These are phyloP conservation scores for Fusarium annulatum DNA, from an alignment of 2,329 filamentous ascomycete genomes.

Conservation along the genomic window DNA sequence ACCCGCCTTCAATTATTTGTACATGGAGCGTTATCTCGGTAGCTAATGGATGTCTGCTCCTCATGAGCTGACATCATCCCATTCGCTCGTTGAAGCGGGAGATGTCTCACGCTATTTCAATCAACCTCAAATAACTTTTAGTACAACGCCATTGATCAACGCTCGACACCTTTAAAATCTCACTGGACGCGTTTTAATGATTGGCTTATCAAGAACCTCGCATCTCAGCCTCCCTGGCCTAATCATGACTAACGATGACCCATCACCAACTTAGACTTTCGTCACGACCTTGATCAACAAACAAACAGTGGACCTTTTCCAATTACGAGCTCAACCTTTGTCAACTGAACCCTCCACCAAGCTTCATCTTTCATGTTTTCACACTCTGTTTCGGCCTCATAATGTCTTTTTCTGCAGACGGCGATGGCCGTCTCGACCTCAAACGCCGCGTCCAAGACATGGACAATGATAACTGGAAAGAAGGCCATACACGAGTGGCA, in stretches of 20 bases:
- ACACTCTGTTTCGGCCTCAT: neutral
- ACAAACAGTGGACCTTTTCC: slow-evolving; percentile 6
- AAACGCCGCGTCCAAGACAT: slow-evolving; percentile 35
- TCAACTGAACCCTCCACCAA: neutral
- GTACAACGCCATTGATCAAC: neutral
- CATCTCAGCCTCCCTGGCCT: neutral
- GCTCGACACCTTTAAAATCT: neutral
- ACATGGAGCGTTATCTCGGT: neutral
- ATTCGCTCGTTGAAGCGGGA: neutral
- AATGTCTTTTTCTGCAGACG: slow-evolving; percentile 14
- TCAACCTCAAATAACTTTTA: neutral
- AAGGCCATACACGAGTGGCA: slow-evolving; percentile 42
- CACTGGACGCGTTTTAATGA: neutral
- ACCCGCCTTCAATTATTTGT: neutral
- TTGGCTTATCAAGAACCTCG: neutral
- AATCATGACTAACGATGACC: slow-evolving; percentile 1
- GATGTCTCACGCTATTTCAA: neutral
- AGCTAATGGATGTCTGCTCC: neutral
- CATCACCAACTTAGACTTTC: neutral
- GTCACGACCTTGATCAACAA: slow-evolving; percentile 3
- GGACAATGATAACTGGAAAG: slow-evolving; percentile 44
- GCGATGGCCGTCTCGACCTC: slow-evolving; percentile 19
- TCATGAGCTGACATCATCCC: neutral
- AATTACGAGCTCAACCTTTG: too few species aligned
- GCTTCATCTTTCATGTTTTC: neutral